Conservation (phyloP, 78 protist genomes). For the Planoprotostelium fungivorum region DNA sequence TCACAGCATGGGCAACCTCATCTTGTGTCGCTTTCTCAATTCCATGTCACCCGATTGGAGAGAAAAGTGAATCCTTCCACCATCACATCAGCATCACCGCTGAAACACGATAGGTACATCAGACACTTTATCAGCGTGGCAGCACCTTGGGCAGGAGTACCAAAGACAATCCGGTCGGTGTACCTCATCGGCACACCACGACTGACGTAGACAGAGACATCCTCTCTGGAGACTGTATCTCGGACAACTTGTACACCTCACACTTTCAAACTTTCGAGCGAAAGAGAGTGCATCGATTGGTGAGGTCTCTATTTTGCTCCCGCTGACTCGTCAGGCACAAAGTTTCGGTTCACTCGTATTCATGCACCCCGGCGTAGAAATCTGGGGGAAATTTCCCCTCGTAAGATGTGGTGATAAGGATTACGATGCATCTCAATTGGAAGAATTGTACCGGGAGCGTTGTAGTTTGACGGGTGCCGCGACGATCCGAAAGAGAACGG, state of each 20-base stretch:
- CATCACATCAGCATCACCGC: background rate
- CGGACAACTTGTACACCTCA: background rate
- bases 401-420: background rate
- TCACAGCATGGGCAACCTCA: background rate
- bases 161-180: background rate
- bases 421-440: background rate
- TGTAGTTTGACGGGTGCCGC: background rate
- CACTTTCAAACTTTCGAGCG: background rate
- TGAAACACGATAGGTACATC: background rate
- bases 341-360: background rate
- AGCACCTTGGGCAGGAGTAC: background rate
- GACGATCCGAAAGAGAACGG: background rate
- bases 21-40: background rate
- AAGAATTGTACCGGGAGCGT: background rate
- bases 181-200: background rate
- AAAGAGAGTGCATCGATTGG: background rate
- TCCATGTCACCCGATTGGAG: background rate
- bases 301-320: background rate
- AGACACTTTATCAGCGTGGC: background rate
- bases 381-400: background rate
- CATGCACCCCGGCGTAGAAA: background rate
- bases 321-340: background rate
- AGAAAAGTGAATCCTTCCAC: background rate
- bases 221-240: background rate
- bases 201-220: background rate